Evolutionary conservation across 306 rosid species (phyloP).

Genomic region (Quercus variabilis): DNA sequence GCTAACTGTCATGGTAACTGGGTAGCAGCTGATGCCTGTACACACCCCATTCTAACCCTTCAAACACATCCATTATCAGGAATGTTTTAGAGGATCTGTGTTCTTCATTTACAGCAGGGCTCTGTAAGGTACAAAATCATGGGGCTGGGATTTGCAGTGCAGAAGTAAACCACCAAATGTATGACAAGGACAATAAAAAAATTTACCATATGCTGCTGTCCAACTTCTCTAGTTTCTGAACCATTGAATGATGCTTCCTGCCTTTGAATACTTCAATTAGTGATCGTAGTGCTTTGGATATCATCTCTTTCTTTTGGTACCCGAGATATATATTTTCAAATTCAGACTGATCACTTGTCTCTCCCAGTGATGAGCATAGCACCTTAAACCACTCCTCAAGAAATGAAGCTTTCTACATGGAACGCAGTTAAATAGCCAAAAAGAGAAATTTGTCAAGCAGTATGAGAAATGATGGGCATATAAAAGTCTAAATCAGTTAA

Average conservation of each 20-base stretch:
- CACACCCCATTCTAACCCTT: not conserved
- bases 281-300: constrained; percentile 60
- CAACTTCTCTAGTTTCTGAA: constrained; percentile 63
- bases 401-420: constrained; percentile 59
- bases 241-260: constrained; percentile 42
- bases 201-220: constrained; percentile 21
- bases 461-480: not conserved
- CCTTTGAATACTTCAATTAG: constrained; percentile 56
- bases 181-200: not conserved
- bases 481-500: not conserved
- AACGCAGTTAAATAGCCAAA: constrained; percentile 11
- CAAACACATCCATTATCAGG: not conserved
- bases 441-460: not conserved
- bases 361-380: constrained; percentile 46
- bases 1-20: not conserved
- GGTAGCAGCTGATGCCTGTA: not conserved
- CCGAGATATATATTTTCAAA: constrained; percentile 35
- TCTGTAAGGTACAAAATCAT: not conserved
- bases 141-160: not conserved
- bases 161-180: not conserved
- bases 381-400: constrained; percentile 78
- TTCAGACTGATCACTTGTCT: constrained; percentile 32
- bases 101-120: not conserved
- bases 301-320: constrained; percentile 61
- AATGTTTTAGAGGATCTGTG: not conserved